Conservation (phyloP, 2,329 filamentous ascomycete species). For the Emergomyces orientalis region DNA sequence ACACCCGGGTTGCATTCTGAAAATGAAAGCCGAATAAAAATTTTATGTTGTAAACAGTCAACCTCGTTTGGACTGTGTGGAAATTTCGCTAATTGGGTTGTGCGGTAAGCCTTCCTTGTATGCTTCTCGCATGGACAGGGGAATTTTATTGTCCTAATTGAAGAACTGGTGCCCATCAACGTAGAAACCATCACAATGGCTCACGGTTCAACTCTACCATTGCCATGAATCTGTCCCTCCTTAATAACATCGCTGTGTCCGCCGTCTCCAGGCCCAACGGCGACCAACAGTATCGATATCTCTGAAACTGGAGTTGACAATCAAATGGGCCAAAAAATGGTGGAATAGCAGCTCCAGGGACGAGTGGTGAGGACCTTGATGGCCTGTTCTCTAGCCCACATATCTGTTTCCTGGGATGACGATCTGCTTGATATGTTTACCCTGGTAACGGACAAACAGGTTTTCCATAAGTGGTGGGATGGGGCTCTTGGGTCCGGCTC, state of each 20-base stretch:
- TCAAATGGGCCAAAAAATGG: constrained; percentile 22
- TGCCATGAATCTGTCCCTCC: constrained; percentile 11
- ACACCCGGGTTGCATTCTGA: neutral
- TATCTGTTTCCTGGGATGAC: constrained; percentile 15
- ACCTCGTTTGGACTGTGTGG: neutral
- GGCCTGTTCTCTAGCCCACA: constrained; percentile 17
- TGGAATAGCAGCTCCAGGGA: constrained; percentile 20
- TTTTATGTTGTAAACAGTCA: neutral
- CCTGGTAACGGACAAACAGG: too few relatives aligned
- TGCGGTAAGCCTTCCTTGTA: neutral
- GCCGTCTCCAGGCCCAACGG: constrained; percentile 18
- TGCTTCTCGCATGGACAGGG: neutral
- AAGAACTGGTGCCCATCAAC: neutral
- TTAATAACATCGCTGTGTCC: constrained; percentile 13
- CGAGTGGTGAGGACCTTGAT: constrained; percentile 14
- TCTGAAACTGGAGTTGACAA: too few relatives aligned
- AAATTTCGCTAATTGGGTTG: neutral
- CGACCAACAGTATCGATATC: too few relatives aligned
- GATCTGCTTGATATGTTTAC: constrained; percentile 19
- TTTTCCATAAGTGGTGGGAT: constrained; percentile 17
- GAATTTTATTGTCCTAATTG: neutral
- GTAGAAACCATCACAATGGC: neutral
- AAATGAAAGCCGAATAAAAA: neutral
- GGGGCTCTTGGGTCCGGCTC: constrained; percentile 13
- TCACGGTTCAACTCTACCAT: neutral